These are phyloP conservation scores for Arachis stenosperma DNA, from an alignment of 306 rosid species.

Conservation along the genomic window DNA sequence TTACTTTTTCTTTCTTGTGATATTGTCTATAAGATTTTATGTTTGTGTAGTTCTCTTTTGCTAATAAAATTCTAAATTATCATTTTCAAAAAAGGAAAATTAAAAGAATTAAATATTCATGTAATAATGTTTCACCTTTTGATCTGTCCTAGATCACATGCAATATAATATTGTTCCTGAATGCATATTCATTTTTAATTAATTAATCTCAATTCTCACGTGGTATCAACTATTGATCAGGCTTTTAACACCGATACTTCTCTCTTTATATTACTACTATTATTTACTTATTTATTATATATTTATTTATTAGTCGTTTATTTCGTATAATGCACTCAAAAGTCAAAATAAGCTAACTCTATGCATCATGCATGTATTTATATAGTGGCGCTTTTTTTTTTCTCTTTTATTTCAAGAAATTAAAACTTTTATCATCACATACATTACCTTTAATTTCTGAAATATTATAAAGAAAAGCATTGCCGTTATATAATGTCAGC, in stretches of 20 bases:
- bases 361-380: too few species aligned
- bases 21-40: not conserved
- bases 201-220: not conserved
- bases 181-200: too few species aligned
- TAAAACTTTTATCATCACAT: too few species aligned
- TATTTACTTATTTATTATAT: too few species aligned
- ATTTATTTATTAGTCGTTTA: not conserved
- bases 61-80: slow-evolving; percentile 36
- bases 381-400: too few species aligned
- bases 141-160: not conserved
- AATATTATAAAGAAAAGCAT: too few species aligned
- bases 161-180: not conserved
- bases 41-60: slow-evolving; percentile 11
- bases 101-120: not conserved
- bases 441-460: too few species aligned
- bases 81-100: not conserved
- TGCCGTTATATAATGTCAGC: too few species aligned
- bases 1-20: slow-evolving; percentile 35
- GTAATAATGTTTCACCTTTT: not conserved
- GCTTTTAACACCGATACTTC: not conserved
- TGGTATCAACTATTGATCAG: too few species aligned
- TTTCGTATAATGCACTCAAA: not conserved
- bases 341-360: not conserved
- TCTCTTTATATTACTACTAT: not conserved
- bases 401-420: too few species aligned